A percentile compares a stretch with the other conserved stretches of the same genome.
Evolutionary conservation across 164 flowering plant species (phyloP).

Genomic region (Macadamia tetraphylla): DNA sequence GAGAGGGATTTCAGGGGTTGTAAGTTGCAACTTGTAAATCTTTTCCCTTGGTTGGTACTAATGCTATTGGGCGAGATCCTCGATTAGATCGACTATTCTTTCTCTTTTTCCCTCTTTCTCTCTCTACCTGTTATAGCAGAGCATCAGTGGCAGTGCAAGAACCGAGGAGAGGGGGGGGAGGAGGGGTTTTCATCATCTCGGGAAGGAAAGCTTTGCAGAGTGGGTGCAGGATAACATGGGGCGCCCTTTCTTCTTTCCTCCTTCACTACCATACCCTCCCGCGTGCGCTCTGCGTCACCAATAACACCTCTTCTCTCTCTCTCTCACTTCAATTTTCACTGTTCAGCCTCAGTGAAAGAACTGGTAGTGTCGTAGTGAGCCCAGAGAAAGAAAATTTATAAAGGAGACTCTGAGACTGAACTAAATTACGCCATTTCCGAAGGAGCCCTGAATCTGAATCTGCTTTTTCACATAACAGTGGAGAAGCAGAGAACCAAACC

Average conservation of each 20-base stretch:
- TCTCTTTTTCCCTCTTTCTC: slow-evolving; percentile 23
- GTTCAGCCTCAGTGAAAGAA: not conserved
- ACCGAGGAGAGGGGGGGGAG: slow-evolving; percentile 31
- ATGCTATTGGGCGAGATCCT: not conserved
- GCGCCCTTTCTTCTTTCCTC: slow-evolving; percentile 4
- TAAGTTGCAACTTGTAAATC: slow-evolving; percentile 14
- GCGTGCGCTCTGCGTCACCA: slow-evolving; percentile 26
- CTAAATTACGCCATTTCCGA: slow-evolving; percentile 28
- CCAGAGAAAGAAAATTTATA: not conserved
- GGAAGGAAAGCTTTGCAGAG: slow-evolving; percentile 51
- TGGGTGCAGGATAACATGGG: not conserved
- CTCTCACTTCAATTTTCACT: not conserved
- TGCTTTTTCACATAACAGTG: slow-evolving; percentile 17
- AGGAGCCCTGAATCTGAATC: slow-evolving; percentile 25
- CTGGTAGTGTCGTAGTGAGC: slow-evolving; percentile 4
- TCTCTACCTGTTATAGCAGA: slow-evolving; percentile 43
- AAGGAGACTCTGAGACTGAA: not conserved
- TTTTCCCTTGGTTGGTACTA: not conserved
- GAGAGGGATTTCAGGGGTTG: too few relatives aligned
- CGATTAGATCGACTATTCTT: slow-evolving; percentile 1
- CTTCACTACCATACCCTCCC: not conserved
- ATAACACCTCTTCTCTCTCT: slow-evolving; percentile 4
- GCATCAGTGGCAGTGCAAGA: slow-evolving; percentile 56
- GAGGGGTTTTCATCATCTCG: slow-evolving; percentile 44
- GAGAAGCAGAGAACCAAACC: slow-evolving; percentile 9